Conservation (phyloP, 345 rosid genomes). For the Bruguiera sexangula region DNA sequence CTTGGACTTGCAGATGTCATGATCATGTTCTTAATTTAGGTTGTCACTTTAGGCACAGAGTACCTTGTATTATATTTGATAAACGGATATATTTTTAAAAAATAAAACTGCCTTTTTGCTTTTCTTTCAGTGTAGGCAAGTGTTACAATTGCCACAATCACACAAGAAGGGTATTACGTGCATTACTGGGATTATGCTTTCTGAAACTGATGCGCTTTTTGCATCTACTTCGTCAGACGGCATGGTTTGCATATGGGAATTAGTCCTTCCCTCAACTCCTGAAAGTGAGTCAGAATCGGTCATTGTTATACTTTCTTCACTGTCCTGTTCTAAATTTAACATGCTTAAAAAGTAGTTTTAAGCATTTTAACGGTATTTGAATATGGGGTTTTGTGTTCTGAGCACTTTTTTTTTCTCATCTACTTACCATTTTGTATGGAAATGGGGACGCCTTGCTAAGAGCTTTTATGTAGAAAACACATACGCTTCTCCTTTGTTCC, state of each 20-base stretch:
- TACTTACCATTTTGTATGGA: not conserved
- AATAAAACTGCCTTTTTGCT: not conserved
- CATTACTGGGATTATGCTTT: constrained; percentile 63
- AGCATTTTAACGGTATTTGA: not conserved
- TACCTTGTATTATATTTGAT: no score
- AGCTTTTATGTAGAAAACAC: not conserved
- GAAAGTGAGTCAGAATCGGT: constrained; percentile 39
- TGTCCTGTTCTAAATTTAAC: not conserved
- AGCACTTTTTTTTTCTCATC: not conserved
- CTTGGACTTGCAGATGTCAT: not conserved
- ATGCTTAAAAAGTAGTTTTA: not conserved
- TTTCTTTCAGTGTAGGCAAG: constrained; percentile 64
- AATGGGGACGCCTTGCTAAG: not conserved
- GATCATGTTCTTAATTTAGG: not conserved
- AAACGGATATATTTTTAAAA: not conserved
- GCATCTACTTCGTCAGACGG: constrained; percentile 91
- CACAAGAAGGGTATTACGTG: constrained; percentile 92
- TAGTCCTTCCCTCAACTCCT: constrained; percentile 42
- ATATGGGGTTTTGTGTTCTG: not conserved
- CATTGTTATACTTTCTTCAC: not conserved
- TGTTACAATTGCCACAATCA: constrained; percentile 58
- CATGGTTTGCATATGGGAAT: constrained; percentile 59
- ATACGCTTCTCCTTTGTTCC: not conserved
- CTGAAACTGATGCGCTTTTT: constrained; percentile 56
- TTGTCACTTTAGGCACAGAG: not conserved